phyloP scores from a whole-genome alignment of 139 green algal genomes.

The Haematococcus lacustris region DNA sequence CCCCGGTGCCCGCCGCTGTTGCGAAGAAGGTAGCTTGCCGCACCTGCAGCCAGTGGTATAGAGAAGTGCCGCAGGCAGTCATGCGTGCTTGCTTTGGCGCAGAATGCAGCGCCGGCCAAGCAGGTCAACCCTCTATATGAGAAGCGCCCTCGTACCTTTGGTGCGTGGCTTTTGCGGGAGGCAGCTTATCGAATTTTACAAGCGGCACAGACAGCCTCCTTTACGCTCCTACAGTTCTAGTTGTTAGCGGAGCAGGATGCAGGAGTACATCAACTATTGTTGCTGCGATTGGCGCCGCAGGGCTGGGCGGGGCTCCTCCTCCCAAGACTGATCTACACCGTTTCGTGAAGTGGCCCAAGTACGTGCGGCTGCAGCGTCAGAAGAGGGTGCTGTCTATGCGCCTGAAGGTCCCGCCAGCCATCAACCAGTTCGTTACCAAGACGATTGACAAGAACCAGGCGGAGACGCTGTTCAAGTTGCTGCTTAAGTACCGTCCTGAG shows the following conservation, averaged over 20 bases:
- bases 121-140: conserved; percentile 90
- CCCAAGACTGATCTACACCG: conserved; percentile 89
- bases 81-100: background rate
- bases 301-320: conserved; percentile 76
- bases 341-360: conserved; percentile 99
- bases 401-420: conserved; percentile 65
- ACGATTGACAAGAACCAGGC: conserved; percentile 76
- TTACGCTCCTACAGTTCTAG: no score
- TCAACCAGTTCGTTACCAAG: conserved; percentile 61
- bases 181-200: no score
- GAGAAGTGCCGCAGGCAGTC: background rate
- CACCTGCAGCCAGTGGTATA: background rate
- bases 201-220: no score
- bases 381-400: conserved; percentile 89
- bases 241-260: no score
- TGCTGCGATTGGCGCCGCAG: no score
- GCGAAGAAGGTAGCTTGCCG: conserved; percentile 50
- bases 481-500: conserved; percentile 98
- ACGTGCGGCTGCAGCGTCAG: conserved; percentile 97
- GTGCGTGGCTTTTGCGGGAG: no score
- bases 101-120: conserved; percentile 61
- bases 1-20: conserved; percentile 54
- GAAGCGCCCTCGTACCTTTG: conserved; percentile 88
- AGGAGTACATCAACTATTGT: no score
- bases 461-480: conserved; percentile 91